Evolutionary conservation across 225 moss, liverwort and hornwort species (phyloP).

Genomic region (Marchantia polymorpha): DNA sequence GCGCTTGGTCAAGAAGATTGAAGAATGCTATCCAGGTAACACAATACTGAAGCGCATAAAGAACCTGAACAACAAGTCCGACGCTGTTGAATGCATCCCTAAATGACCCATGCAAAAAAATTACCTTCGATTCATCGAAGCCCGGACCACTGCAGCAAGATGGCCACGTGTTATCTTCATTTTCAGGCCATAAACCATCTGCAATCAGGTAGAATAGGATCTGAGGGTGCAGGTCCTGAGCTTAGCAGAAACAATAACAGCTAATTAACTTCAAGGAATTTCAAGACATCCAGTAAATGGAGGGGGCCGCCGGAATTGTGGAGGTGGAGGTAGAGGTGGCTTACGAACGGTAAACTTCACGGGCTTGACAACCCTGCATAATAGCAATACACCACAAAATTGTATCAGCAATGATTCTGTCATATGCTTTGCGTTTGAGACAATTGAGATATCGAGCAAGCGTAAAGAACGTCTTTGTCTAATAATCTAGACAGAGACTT

Average conservation of each 20-base stretch:
- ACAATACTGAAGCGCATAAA: too few species aligned
- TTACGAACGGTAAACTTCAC: constrained; percentile 58
- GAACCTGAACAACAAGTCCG: too few species aligned
- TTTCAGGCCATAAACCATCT: constrained; percentile 65
- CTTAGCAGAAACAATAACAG: neutral
- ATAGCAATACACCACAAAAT: neutral
- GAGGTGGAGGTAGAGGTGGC: constrained; percentile 8
- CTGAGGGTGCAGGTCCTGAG: neutral
- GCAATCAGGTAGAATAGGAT: neutral
- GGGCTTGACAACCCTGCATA: constrained; percentile 40
- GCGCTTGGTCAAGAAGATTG: too few species aligned
- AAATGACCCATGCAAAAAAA: neutral
- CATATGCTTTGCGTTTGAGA: neutral
- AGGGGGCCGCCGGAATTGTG: too few species aligned
- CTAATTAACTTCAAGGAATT: neutral
- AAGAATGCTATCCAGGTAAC: too few species aligned
- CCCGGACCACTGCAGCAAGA: constrained; percentile 54
- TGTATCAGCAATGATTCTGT: neutral
- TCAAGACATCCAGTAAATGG: neutral
- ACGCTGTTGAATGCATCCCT: neutral
- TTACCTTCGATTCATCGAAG: constrained; percentile 49
- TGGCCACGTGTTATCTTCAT: constrained; percentile 50
- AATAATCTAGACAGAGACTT: neutral
- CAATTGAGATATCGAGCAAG: neutral
- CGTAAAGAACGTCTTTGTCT: neutral